Evolutionary conservation across 176 grass and related monocot genomes (phyloP).

Genomic region (Pontederia paniculata): DNA sequence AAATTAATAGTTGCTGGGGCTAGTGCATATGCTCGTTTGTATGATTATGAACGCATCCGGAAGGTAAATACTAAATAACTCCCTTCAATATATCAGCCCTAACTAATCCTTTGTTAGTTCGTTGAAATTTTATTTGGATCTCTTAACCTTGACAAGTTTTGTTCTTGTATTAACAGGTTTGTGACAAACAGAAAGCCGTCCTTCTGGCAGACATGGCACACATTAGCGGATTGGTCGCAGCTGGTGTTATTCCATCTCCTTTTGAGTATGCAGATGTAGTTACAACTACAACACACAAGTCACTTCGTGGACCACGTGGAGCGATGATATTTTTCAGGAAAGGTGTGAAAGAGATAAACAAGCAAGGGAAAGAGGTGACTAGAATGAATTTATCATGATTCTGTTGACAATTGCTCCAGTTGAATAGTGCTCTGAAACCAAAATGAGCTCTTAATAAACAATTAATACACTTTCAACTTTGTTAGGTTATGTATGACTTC

Average conservation of each 20-base stretch:
- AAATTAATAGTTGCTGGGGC: conserved; percentile 97
- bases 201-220: conserved; percentile 99
- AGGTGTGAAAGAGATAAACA: conserved; percentile 89
- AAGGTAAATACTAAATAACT: conserved; percentile 46
- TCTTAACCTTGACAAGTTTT: conserved; percentile 18
- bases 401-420: conserved; percentile 1
- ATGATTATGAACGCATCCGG: conserved; percentile 81
- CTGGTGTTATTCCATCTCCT: conserved; percentile 85
- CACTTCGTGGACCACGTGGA: conserved; percentile 90
- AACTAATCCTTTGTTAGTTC: conserved; percentile 1
- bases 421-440: not conserved
- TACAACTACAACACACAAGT: conserved; percentile 98
- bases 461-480: conserved; percentile 6
- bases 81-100: conserved; percentile 1
- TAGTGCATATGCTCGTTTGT: conserved; percentile 92
- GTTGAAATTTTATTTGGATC: not conserved
- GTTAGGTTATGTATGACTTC: conserved; percentile 79
- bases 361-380: conserved; percentile 78
- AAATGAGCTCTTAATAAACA: not conserved
- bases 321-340: conserved; percentile 99
- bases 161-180: conserved; percentile 49
- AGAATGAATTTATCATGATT: not conserved
- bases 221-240: conserved; percentile 92
- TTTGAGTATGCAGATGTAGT: conserved; percentile 98
- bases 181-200: conserved; percentile 96